Base-by-base conservation (phyloP, 2,329 filamentous ascomycete species). In the Aspergillus sclerotialis region DNA sequence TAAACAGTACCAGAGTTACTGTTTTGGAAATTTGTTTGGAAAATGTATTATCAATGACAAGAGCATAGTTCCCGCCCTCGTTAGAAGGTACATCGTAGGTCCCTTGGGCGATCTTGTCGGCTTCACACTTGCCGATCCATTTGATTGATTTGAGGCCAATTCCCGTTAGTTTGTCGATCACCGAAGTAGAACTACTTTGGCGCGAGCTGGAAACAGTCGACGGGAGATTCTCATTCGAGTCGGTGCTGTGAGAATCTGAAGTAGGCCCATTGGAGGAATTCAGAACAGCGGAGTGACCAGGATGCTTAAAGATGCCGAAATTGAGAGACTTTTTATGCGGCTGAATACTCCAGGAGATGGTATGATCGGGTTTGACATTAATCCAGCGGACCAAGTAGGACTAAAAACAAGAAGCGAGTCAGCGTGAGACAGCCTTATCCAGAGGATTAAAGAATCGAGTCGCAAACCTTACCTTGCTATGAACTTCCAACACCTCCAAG, bases 331-430 rank as follows among this genome's bases (percentile, higher is more conserved):
- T 96, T 69, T 94, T 96, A 63, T 96, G 88, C 28, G 92, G 92
- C 58, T 96, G 89, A 25, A 98, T 78, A 55, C 87, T 95, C 92
- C 92, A 98, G 11, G 89, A 94, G 51, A 98, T 88, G 32, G 89
- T 94, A 61, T 94, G 82, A 35, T 84, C 84, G 44, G 87, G 81
- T 36, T 88, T 81, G 49, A 95, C 90, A 58, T 87, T 83, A 49
- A 95, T 85, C 90, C 92, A 98, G 56, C 92, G 87, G 37, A 98
- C 86, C 50, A 98, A 88, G 67, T 98, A 98, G 45, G 88, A 94
- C 92, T 96, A 49, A 36, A 41, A 16, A 28, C 23, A 32, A 42
- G 12, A 15, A 12, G 48, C 48, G 46, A 41, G 34, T 50, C 40
- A 53, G 44, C 43, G 24, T 12, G 25, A 28, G 6, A 21, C n/a